Evolutionary conservation across 257 asterid genomes (phyloP).

Genomic region (Solanum commersonii): DNA sequence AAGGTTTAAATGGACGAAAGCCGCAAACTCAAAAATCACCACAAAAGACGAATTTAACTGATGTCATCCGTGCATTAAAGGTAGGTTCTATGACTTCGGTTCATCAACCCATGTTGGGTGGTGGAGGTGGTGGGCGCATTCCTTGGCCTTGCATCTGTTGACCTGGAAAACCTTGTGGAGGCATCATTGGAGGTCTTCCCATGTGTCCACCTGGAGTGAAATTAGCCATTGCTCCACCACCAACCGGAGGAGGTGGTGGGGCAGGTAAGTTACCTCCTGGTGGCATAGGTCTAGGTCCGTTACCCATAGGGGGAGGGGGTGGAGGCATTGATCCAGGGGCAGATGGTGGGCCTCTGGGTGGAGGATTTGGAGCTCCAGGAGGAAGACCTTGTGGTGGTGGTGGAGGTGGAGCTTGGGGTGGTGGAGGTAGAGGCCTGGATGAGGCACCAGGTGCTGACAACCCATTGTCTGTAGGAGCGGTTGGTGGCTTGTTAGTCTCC

Average conservation of each 20-base stretch:
- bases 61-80: background rate
- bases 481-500: constrained; percentile 58
- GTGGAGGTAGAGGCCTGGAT: constrained; percentile 51
- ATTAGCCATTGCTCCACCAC: constrained; percentile 68
- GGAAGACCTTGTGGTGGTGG: constrained; percentile 61
- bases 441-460: constrained; percentile 42
- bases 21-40: background rate
- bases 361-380: constrained; percentile 39
- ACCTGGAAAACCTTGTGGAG: constrained; percentile 74
- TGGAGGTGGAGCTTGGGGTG: constrained; percentile 9
- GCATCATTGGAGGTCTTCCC: constrained; percentile 78
- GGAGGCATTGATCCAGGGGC: constrained; percentile 42
- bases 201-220: constrained; percentile 76
- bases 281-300: constrained; percentile 97
- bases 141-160: constrained; percentile 65
- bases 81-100: background rate
- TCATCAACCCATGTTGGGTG: constrained; percentile 62
- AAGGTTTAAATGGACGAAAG: background rate
- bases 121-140: constrained; percentile 58
- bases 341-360: constrained; percentile 47
- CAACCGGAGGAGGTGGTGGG: constrained; percentile 86
- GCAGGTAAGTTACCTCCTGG: constrained; percentile 91
- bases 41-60: background rate
- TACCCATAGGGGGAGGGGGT: constrained; percentile 52
- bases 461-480: constrained; percentile 54